phyloP scores from a whole-genome alignment of 495 filamentous ascomycete species.

The Corynascus novoguineensis region DNA sequence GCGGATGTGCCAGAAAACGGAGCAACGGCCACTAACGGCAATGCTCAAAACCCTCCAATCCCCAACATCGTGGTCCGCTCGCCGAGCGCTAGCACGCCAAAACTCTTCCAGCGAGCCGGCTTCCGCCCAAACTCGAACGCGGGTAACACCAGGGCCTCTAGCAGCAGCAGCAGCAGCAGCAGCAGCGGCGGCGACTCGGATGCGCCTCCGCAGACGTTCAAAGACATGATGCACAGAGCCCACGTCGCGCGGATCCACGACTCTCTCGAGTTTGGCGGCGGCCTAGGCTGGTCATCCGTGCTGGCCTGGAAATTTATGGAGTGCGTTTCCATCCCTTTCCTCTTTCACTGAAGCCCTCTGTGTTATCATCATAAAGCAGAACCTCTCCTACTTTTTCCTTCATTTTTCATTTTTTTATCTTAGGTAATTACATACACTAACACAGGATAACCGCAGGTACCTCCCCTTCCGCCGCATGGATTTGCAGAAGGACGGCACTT shows the following conservation, averaged over 20 bases:
- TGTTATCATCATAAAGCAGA: background rate
- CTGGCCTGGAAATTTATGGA: conserved; percentile 80
- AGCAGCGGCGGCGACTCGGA: background rate
- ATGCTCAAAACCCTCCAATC: conserved; percentile 5
- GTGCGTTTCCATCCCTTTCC: conserved; percentile 7
- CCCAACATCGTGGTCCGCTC: conserved; percentile 36
- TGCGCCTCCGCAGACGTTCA: conserved; percentile 37
- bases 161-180: background rate
- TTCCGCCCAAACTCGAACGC: too few species aligned
- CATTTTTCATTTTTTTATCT: background rate
- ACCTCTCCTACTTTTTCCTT: background rate
- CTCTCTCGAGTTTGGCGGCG: conserved; percentile 62
- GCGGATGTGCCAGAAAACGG: background rate
- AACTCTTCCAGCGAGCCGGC: conserved; percentile 18
- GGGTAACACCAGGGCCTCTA: background rate
- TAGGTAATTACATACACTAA: too few species aligned
- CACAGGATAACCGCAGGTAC: conserved; percentile 39
- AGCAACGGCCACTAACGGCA: background rate
- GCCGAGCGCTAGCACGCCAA: conserved; percentile 27
- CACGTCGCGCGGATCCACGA: conserved; percentile 67
- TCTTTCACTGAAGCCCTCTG: background rate
- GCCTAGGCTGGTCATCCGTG: conserved; percentile 53
- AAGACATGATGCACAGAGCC: conserved; percentile 52
- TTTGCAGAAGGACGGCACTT: conserved; percentile 63
- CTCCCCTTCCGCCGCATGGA: conserved; percentile 84